These are phyloP conservation scores for Acacia melanoxylon DNA, from an alignment of 306 rosid species.

Conservation along the genomic window DNA sequence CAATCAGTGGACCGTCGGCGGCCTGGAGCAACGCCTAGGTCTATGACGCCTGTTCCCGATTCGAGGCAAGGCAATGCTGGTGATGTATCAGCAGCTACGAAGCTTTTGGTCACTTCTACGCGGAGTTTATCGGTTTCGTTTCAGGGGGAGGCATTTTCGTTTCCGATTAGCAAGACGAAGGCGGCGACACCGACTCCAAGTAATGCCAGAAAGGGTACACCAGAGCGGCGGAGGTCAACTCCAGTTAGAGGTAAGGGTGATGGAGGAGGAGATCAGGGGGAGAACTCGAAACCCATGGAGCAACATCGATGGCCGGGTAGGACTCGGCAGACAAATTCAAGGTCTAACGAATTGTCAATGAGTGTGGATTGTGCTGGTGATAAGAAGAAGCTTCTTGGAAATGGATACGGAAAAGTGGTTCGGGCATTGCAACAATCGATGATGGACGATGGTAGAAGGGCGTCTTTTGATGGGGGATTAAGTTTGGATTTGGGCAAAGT, in stretches of 20 bases:
- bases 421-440: conserved; percentile 70
- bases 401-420: conserved; percentile 73
- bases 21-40: conserved; percentile 42
- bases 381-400: conserved; percentile 53
- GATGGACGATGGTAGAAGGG: conserved; percentile 62
- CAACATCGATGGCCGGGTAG: conserved; percentile 96
- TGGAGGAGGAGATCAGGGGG: conserved; percentile 55
- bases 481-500: conserved; percentile 88
- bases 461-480: conserved; percentile 81
- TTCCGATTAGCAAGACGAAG: conserved; percentile 92
- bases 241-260: conserved; percentile 45
- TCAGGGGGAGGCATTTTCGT: conserved; percentile 92
- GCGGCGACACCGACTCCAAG: conserved; percentile 50
- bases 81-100: conserved; percentile 69
- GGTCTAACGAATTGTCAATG: conserved; percentile 40
- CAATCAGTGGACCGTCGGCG: conserved; percentile 87
- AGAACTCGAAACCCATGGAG: conserved; percentile 74
- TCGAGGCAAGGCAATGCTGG: conserved; percentile 48
- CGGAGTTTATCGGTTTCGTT: conserved; percentile 95
- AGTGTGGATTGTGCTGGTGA: conserved; percentile 46
- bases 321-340: conserved; percentile 41
- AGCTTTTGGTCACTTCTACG: conserved; percentile 87
- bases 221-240: conserved; percentile 86
- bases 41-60: conserved; percentile 55
- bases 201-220: conserved; percentile 70